These are phyloP conservation scores for Citrullus amarus DNA, from an alignment of 306 rosid genomes.

Conservation along the genomic window DNA sequence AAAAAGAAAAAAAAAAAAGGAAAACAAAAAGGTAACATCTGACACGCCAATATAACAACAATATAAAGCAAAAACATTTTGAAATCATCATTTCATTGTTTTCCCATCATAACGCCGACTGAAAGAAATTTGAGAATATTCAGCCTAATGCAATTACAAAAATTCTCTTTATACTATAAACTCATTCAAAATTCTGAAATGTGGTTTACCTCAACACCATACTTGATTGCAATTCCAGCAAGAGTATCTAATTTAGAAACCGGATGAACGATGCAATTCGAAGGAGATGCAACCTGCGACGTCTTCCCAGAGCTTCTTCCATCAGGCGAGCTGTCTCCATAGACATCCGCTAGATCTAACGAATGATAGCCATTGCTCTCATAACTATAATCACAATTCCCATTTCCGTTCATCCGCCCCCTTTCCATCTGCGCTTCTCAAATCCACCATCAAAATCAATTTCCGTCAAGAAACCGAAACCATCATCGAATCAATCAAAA, in stretches of 20 bases:
- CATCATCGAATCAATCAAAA: background rate
- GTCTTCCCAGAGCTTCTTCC: constrained; percentile 7
- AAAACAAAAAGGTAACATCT: background rate
- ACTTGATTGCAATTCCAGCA: constrained; percentile 86
- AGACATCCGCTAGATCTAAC: constrained; percentile 10
- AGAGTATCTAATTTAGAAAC: constrained; percentile 77
- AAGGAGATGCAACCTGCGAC: constrained; percentile 10
- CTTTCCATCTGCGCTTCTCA: constrained; percentile 33
- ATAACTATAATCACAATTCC: constrained; percentile 7
- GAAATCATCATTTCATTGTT: background rate
- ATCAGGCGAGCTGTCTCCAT: constrained; percentile 10
- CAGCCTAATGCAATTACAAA: background rate
- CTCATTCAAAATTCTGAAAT: background rate
- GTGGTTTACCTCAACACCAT: constrained; percentile 69
- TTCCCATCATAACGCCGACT: background rate
- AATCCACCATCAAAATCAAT: constrained; percentile 17
- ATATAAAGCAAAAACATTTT: background rate
- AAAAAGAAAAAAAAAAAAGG: too few relatives aligned
- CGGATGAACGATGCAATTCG: constrained; percentile 43
- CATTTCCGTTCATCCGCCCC: constrained; percentile 29
- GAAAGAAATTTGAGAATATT: background rate
- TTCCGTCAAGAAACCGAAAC: background rate
- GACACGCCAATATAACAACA: background rate
- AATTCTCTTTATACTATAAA: background rate
- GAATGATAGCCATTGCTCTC: constrained; percentile 12